Conservation (phyloP, 2,329 filamentous ascomycete species). For the Fusarium foetens region DNA sequence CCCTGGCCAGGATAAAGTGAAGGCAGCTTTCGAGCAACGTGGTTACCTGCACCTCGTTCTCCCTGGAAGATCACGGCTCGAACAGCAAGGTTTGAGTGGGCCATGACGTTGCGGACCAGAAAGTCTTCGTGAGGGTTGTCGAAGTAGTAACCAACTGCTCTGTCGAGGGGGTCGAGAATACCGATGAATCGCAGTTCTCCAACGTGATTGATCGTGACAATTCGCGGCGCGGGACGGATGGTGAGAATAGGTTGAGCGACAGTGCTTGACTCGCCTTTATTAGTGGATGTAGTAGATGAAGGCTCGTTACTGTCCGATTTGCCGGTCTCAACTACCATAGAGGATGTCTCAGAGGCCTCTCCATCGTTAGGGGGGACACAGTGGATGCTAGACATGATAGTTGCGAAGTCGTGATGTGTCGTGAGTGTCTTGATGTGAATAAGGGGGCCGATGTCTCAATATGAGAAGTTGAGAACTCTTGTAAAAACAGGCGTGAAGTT, state of each 20-base stretch:
- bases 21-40: neutral
- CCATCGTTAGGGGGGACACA: accelerated
- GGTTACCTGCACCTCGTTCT: neutral
- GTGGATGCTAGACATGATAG: neutral
- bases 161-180: neutral
- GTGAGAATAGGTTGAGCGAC: neutral
- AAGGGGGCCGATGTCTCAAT: no score
- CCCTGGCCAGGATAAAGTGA: accelerated
- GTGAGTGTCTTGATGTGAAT: neutral
- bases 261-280: neutral
- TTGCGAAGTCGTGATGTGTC: accelerated
- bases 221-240: no score
- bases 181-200: neutral
- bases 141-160: neutral
- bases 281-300: neutral
- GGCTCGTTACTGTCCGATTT: neutral
- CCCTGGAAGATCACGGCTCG: neutral
- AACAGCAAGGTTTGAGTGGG: neutral
- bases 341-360: neutral
- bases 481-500: neutral
- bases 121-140: neutral
- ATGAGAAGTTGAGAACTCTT: accelerated
- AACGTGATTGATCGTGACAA: neutral
- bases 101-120: neutral
- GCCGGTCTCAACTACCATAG: neutral